Percentiles rank a stretch among this genome's conserved stretches.
These are phyloP conservation scores for Guadua angustifolia DNA, from an alignment of 176 grass and related monocot species.

Conservation along the genomic window DNA sequence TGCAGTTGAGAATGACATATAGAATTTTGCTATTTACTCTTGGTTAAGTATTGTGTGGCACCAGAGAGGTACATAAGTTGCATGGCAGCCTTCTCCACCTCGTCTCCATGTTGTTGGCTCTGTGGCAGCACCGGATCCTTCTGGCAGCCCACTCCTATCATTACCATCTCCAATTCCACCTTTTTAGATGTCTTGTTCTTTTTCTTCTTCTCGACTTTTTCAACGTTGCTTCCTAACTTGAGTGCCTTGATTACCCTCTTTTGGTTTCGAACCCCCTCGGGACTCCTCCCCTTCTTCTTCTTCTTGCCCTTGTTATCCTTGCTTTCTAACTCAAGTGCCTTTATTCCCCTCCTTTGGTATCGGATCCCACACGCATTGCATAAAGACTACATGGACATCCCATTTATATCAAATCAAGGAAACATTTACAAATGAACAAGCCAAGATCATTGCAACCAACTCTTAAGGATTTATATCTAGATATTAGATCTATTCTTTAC, in stretches of 20 bases:
- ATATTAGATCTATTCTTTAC: neutral
- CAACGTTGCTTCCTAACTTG: neutral
- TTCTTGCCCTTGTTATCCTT: neutral
- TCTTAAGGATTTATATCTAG: neutral
- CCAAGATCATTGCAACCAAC: neutral
- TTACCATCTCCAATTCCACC: neutral
- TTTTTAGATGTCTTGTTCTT: accelerated
- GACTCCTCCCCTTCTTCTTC: neutral
- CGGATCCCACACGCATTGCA: slow-evolving; percentile 33
- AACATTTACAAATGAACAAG: neutral
- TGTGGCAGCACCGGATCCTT: neutral
- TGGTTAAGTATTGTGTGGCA: neutral
- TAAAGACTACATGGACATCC: neutral
- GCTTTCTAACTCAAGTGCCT: neutral
- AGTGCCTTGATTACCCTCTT: neutral
- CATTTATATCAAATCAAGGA: neutral
- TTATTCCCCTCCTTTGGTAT: neutral
- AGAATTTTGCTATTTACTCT: neutral
- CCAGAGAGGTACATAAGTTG: neutral
- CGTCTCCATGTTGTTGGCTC: neutral
- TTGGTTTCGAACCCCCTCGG: too few species aligned
- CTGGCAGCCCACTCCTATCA: too few species aligned
- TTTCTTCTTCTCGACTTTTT: neutral
- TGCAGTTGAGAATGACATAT: neutral
- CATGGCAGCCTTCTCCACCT: neutral